A percentile compares a stretch with the other conserved stretches of the same genome.
Evolutionary conservation across 2,329 filamentous ascomycete species (phyloP).

Genomic region (Penicillium sp.): DNA sequence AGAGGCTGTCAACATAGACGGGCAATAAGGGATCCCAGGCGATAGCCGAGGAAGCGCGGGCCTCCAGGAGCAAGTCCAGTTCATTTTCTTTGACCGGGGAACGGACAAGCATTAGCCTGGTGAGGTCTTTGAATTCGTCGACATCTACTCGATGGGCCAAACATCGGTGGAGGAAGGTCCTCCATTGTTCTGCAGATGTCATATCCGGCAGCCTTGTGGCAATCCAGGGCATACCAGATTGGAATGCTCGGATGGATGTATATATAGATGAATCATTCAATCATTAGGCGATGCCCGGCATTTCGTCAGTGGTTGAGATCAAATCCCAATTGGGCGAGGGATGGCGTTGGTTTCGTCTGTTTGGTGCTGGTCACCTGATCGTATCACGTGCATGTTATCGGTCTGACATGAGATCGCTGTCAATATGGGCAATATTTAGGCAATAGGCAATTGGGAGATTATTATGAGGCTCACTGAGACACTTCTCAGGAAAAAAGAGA

Average conservation of each 20-base stretch:
- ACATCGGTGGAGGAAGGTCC: conserved; percentile 35
- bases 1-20: conserved; percentile 38
- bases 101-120: conserved; percentile 31
- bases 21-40: conserved; percentile 43
- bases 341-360: conserved; percentile 14
- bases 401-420: neutral
- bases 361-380: conserved; percentile 7
- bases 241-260: neutral
- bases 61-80: conserved; percentile 34
- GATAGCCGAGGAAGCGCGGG: conserved; percentile 29
- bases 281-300: conserved; percentile 4
- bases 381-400: neutral
- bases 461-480: too few relatives aligned
- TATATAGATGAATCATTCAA: neutral
- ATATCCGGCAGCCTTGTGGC: conserved; percentile 21
- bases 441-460: neutral
- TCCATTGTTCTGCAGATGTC: conserved; percentile 35
- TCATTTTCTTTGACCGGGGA: conserved; percentile 29
- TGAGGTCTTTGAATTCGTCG: conserved; percentile 36
- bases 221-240: conserved; percentile 10
- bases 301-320: conserved; percentile 9
- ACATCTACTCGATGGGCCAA: conserved; percentile 36
- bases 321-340: conserved; percentile 15
- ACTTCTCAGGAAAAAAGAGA: too few relatives aligned
- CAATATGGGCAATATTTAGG: too few relatives aligned